Conservation (phyloP, 148 eudicot species). For the Arctostaphylos glauca region DNA sequence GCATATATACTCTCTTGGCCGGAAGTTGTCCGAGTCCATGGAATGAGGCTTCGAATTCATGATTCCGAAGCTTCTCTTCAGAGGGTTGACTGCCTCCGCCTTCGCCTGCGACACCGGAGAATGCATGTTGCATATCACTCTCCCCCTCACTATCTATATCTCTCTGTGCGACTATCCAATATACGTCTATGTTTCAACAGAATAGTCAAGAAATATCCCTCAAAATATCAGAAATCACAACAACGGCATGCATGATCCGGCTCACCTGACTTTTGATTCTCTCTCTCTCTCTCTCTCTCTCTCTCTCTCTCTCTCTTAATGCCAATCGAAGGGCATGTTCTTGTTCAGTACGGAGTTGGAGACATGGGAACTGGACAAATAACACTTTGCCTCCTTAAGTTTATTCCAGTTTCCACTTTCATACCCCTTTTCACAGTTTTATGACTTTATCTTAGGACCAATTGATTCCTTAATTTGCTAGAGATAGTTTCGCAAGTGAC, state of each 20-base stretch:
- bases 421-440: no score
- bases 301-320: background rate
- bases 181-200: background rate
- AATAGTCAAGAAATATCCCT: background rate
- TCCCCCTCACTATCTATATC: background rate
- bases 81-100: background rate
- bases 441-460: no score
- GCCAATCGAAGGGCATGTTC: background rate
- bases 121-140: background rate
- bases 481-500: no score
- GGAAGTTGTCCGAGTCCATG: background rate
- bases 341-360: background rate
- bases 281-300: background rate
- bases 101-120: background rate
- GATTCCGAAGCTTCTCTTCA: conserved; percentile 20
- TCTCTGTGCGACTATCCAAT: background rate
- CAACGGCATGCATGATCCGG: background rate
- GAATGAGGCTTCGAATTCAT: conserved; percentile 11
- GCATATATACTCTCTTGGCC: conserved; percentile 20
- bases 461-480: no score
- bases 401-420: background rate
- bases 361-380: background rate
- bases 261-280: background rate
- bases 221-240: background rate
- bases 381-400: background rate